These are phyloP conservation scores for Wickerhamomyces rabaulensis DNA, from an alignment of 805 yeast genomes.

Conservation along the genomic window DNA sequence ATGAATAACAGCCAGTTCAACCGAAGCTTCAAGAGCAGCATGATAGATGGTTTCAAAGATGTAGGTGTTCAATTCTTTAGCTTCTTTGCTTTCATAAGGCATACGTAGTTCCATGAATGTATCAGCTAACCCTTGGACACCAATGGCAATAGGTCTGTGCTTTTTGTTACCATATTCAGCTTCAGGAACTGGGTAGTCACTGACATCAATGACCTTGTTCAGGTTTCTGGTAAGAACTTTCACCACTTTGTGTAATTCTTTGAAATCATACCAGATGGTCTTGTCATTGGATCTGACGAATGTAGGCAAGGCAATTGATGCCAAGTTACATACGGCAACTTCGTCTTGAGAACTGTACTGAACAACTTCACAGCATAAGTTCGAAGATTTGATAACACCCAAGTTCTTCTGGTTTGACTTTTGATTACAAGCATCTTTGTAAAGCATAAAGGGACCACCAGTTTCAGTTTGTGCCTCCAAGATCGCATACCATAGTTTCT, in stretches of 20 bases:
- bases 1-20: slow-evolving; percentile 64
- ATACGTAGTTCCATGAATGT: slow-evolving; percentile 69
- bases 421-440: slow-evolving; percentile 85
- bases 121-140: slow-evolving; percentile 95
- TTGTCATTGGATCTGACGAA: slow-evolving; percentile 47
- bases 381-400: slow-evolving; percentile 90
- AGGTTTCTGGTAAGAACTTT: slow-evolving; percentile 75
- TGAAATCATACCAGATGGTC: slow-evolving; percentile 58
- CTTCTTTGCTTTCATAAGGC: slow-evolving; percentile 79
- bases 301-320: slow-evolving; percentile 83
- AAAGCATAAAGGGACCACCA: slow-evolving; percentile 92
- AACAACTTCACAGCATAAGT: slow-evolving; percentile 90
- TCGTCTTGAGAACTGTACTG: slow-evolving; percentile 89
- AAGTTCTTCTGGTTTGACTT: slow-evolving; percentile 90
- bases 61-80: slow-evolving; percentile 66
- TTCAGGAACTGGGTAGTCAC: slow-evolving; percentile 73
- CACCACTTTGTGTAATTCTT: slow-evolving; percentile 65
- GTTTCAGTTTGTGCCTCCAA: slow-evolving; percentile 94
- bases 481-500: slow-evolving; percentile 85
- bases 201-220: slow-evolving; percentile 77
- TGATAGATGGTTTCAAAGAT: slow-evolving; percentile 95
- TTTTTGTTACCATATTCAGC: slow-evolving; percentile 69
- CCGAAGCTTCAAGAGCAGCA: slow-evolving; percentile 81
- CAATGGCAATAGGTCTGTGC: slow-evolving; percentile 89
- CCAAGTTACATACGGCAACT: slow-evolving; percentile 93